A percentile compares a stretch with the other conserved stretches of the same genome.
These are phyloP conservation scores for Dillenia turbinata DNA, from an alignment of 164 flowering plant genomes.

Conservation along the genomic window DNA sequence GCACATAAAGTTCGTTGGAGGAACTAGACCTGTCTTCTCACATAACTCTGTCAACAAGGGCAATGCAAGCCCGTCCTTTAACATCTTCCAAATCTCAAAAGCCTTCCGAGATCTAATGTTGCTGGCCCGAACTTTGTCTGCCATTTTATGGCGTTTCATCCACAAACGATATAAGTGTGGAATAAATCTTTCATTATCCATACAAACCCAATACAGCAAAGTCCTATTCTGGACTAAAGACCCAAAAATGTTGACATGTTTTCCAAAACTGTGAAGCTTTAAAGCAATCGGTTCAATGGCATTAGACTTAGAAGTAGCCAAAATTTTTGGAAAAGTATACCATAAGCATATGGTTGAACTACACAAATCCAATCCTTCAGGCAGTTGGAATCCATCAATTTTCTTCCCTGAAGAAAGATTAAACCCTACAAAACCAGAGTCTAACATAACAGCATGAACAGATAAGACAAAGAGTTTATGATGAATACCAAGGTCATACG, in stretches of 20 bases:
- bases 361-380: constrained; percentile 33
- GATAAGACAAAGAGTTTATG: constrained; percentile 43
- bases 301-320: constrained; percentile 2
- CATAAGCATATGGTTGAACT: constrained; percentile 22
- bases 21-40: constrained; percentile 43
- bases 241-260: constrained; percentile 53
- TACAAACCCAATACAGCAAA: constrained; percentile 18
- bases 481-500: constrained; percentile 17
- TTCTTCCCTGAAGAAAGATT: constrained; percentile 26
- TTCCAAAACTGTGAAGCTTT: constrained; percentile 57
- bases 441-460: constrained; percentile 71
- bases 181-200: constrained; percentile 42
- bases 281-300: constrained; percentile 32
- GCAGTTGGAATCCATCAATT: constrained; percentile 35
- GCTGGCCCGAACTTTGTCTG: neutral
- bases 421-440: constrained; percentile 64
- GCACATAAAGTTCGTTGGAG: constrained; percentile 60
- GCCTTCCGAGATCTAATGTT: constrained; percentile 5
- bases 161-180: constrained; percentile 34
- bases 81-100: constrained; percentile 71
- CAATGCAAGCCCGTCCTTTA: constrained; percentile 70
- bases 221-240: constrained; percentile 30
- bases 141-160: constrained; percentile 16
- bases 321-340: constrained; percentile 53
- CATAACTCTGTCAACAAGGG: constrained; percentile 75